phyloP scores from a whole-genome alignment of 176 grass and related monocot genomes.

The Lolium rigidum region DNA sequence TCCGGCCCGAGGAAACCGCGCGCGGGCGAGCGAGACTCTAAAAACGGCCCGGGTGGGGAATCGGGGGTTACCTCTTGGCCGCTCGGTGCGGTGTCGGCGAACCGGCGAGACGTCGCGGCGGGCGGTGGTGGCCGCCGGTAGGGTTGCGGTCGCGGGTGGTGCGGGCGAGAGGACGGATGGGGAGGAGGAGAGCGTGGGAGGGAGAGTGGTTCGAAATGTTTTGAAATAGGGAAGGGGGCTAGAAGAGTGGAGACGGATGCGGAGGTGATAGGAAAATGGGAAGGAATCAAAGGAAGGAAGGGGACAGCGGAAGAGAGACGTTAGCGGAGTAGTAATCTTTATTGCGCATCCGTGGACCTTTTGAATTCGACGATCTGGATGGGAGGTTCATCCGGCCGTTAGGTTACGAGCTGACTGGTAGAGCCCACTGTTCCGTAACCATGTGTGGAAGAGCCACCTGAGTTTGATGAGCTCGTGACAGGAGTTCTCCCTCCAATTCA shows the following conservation, averaged over 20 bases:
- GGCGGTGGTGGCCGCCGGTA: background rate
- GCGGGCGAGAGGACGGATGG: no score
- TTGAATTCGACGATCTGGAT: slow-evolving; percentile 52
- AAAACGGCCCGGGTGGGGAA: background rate
- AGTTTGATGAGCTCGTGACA: background rate
- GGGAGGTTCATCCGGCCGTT: background rate
- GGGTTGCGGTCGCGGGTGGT: background rate
- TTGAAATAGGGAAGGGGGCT: slow-evolving; percentile 48
- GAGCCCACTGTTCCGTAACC: background rate
- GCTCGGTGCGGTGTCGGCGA: slow-evolving; percentile 31
- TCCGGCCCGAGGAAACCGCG: slow-evolving; percentile 31
- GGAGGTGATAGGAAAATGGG: slow-evolving; percentile 16
- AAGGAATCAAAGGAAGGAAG: background rate
- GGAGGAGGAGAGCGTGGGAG: background rate
- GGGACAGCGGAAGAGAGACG: slow-evolving; percentile 44
- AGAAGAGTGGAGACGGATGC: slow-evolving; percentile 14
- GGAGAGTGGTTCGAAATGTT: slow-evolving; percentile 52
- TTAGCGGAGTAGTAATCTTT: slow-evolving; percentile 14
- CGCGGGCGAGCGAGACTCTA: background rate
- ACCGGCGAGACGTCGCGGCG: background rate
- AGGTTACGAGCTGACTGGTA: no score
- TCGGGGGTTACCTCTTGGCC: slow-evolving; percentile 38
- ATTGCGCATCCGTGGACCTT: background rate
- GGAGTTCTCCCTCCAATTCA: no score
- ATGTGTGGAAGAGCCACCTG: background rate